Conservation (phyloP, 352 stramenopile species). For the Pythium rhizo-oryzae region DNA sequence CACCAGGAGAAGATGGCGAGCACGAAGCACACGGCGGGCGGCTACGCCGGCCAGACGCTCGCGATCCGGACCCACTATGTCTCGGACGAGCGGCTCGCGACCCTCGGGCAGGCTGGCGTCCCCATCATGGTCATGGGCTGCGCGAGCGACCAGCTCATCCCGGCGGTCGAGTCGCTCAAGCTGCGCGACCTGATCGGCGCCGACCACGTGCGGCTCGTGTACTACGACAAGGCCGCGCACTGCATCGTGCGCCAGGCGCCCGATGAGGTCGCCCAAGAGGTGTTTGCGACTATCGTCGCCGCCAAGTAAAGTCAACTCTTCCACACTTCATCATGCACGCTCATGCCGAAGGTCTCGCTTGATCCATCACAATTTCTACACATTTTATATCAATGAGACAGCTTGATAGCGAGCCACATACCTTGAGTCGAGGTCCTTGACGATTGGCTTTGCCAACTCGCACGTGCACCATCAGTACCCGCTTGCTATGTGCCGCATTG, state of each 20-base stretch:
- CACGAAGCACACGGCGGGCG: constrained; percentile 31
- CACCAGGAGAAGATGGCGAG: constrained; percentile 35
- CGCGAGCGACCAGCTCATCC: constrained; percentile 42
- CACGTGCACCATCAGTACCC: too few relatives aligned
- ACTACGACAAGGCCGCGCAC: constrained; percentile 42
- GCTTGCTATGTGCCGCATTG: too few relatives aligned
- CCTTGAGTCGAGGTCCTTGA: too few relatives aligned
- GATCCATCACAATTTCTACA: too few relatives aligned
- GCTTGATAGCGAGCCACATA: too few relatives aligned
- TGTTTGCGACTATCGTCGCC: constrained; percentile 22
- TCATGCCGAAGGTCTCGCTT: too few relatives aligned
- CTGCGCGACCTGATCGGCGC: constrained; percentile 27
- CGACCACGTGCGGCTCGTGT: constrained; percentile 20
- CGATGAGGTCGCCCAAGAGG: constrained; percentile 33
- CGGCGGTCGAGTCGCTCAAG: constrained; percentile 36
- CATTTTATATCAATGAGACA: too few relatives aligned
- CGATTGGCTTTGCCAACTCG: too few relatives aligned
- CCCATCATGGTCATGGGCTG: constrained; percentile 46
- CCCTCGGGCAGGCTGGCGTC: constrained; percentile 28
- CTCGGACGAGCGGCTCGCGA: constrained; percentile 39
- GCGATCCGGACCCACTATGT: constrained; percentile 51
- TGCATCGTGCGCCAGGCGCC: constrained; percentile 38
- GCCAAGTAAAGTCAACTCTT: constrained; percentile 1
- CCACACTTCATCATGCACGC: too few relatives aligned
- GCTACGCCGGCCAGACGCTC: constrained; percentile 45